Percentiles rank a stretch among this genome's conserved stretches.
phyloP scores from a whole-genome alignment of 352 stramenopile species.

The Peronospora destructor region DNA sequence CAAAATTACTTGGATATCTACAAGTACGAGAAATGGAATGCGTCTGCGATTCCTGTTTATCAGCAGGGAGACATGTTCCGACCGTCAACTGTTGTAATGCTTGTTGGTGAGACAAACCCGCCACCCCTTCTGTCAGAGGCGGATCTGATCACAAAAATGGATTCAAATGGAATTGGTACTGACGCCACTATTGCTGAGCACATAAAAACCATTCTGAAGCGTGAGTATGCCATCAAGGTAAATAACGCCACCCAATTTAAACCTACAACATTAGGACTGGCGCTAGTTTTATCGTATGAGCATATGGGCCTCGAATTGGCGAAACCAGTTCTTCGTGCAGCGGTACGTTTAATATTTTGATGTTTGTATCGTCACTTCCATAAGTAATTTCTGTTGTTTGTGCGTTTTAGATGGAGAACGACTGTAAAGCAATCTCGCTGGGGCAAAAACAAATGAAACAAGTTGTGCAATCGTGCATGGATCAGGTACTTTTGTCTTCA shows the following conservation, averaged over 20 bases:
- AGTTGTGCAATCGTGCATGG: conserved; percentile 79
- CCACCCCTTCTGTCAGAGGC: conserved; percentile 87
- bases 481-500: conserved; percentile 47
- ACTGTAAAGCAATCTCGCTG: conserved; percentile 84
- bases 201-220: conserved; percentile 98
- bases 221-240: conserved; percentile 94
- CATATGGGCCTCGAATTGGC: conserved; percentile 94
- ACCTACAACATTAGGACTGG: conserved; percentile 86
- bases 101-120: conserved; percentile 69
- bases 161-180: conserved; percentile 92
- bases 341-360: conserved; percentile 33
- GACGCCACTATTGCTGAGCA: conserved; percentile 96
- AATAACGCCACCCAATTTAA: conserved; percentile 91
- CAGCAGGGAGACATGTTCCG: conserved; percentile 64
- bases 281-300: conserved; percentile 89
- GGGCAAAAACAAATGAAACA: conserved; percentile 70
- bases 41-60: conserved; percentile 83
- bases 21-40: conserved; percentile 90
- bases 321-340: conserved; percentile 90
- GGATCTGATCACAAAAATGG: conserved; percentile 92
- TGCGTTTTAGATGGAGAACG: conserved; percentile 82
- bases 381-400: conserved; percentile 10
- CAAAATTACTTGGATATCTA: conserved; percentile 94
- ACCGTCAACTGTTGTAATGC: conserved; percentile 63
- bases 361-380: neutral